phyloP scores from a whole-genome alignment of 1,284 basidiomycete species.

The Exobasidium rhododendri region DNA sequence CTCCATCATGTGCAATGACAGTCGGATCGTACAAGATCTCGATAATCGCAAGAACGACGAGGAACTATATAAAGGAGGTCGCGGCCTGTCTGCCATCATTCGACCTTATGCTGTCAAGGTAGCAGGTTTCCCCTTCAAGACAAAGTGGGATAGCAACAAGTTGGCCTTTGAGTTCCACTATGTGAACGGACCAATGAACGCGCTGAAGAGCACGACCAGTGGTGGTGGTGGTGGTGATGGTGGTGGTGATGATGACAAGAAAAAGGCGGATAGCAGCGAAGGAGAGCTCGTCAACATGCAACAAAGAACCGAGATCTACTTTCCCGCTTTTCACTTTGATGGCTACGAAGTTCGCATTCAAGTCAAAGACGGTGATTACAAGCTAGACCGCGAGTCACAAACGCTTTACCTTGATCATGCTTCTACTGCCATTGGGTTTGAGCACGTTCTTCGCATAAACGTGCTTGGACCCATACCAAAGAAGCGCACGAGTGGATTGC shows the following conservation, averaged over 20 bases:
- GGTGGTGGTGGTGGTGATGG: constrained; percentile 15
- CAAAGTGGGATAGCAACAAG: constrained; percentile 3
- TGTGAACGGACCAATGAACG: constrained; percentile 5
- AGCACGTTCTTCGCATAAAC: neutral
- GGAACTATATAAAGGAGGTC: constrained; percentile 70
- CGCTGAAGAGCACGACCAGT: neutral
- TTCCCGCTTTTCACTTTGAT: constrained; percentile 35
- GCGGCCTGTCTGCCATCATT: constrained; percentile 69
- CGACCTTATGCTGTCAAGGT: constrained; percentile 23
- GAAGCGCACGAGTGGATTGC: neutral
- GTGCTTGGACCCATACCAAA: neutral
- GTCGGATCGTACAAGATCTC: constrained; percentile 8
- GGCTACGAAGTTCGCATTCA: constrained; percentile 22
- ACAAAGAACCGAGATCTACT: constrained; percentile 36
- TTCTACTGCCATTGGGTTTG: neutral
- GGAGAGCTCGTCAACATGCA: neutral
- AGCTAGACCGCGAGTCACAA: constrained; percentile 19
- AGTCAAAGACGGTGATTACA: constrained; percentile 24
- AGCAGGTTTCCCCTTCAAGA: constrained; percentile 17
- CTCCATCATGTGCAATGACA: constrained; percentile 72
- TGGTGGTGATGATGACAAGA: constrained; percentile 28
- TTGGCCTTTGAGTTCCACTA: constrained; percentile 14
- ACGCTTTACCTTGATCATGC: neutral
- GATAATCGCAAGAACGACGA: constrained; percentile 32
- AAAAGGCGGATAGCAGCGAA: constrained; percentile 13